phyloP scores from a whole-genome alignment of 371 early-diverging fungal species.

The Rhizomucor miehei region DNA sequence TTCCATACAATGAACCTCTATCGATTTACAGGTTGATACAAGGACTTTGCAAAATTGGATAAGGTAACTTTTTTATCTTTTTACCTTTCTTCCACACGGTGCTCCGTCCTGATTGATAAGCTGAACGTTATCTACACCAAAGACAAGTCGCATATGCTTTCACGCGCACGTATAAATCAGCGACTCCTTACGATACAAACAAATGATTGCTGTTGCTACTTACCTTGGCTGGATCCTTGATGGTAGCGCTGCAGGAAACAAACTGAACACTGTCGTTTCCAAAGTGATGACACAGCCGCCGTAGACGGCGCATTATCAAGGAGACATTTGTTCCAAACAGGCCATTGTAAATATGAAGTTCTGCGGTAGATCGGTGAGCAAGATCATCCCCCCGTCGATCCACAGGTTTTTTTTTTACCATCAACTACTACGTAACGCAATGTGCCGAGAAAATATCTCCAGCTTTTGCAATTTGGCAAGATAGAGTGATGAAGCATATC shows the following conservation, averaged over 20 bases:
- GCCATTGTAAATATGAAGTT: conserved; percentile 71
- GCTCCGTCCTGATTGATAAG: conserved; percentile 39
- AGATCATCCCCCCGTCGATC: too few species aligned
- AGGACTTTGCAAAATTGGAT: too few species aligned
- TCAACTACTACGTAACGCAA: conserved; percentile 72
- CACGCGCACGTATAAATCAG: too few species aligned
- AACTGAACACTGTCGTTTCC: conserved; percentile 52
- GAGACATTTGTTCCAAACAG: conserved; percentile 69
- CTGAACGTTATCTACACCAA: conserved; percentile 33
- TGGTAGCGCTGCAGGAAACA: conserved; percentile 62
- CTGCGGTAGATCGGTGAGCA: conserved; percentile 23
- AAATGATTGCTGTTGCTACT: neutral
- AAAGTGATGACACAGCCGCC: conserved; percentile 50
- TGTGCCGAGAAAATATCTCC: conserved; percentile 52
- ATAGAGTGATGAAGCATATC: conserved; percentile 79
- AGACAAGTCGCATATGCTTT: conserved; percentile 47
- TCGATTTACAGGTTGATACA: too few species aligned
- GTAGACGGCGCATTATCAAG: conserved; percentile 63
- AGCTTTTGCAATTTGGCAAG: conserved; percentile 55
- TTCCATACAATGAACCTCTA: conserved; percentile 43
- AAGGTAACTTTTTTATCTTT: neutral
- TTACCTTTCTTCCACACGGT: conserved; percentile 40
- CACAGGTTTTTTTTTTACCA: conserved; percentile 38
- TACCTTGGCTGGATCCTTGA: conserved; percentile 51
- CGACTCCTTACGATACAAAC: neutral